Evolutionary conservation across 495 filamentous ascomycete genomes (phyloP), one percentile per base, ranked within the genome.

Genomic region (Aeminium ludgeri): DNA sequence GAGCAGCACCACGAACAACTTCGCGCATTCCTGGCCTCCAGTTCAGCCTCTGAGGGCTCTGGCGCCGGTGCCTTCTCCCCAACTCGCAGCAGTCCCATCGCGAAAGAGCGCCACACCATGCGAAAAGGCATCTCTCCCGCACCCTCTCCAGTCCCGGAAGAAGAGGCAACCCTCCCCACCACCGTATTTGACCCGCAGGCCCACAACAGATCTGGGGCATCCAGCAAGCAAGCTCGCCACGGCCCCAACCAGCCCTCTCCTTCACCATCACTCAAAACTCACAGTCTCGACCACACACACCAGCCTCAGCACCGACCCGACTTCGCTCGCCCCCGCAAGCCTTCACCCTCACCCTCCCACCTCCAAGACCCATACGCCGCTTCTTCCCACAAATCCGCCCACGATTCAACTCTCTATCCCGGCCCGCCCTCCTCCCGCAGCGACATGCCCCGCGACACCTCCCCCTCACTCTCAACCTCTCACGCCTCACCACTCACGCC

Each of bases 1-100:
- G 44, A 47, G 20, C 38, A 47, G n/a, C 44, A 42, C 17, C 44
- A 47, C 31, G 15, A 37, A 10, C 2, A 18, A 10, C 23, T 47
- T 3, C 16, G 44, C 10, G 38, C 36, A 13, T 47, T 47, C 30
- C 34, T 47, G 18, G 44, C 44, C 6, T 29, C 13, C 8, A 33
- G 38, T 18, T 27, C 27, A 35, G 30, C 33, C 5, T 40, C 33
- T 25, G 35, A 10, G 12, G 23, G 15, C 23, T 11, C 20, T 2
- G 32, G 28, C 13, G 15, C 16, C 10, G 39, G 39, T 36, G 34
- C 42, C 12, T 8, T 25, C 8, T 25, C 23, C 23, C 23, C 23
- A 25, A 25, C 23, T 25, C 23, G 23, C 8, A 25, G 8, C 4
- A 25, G 23, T 25, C 23, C 23, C 8, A 3, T 4, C 4, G 8